Base-by-base conservation (phyloP, 129 eudicot species). In the Flaveria sonorensis region DNA sequence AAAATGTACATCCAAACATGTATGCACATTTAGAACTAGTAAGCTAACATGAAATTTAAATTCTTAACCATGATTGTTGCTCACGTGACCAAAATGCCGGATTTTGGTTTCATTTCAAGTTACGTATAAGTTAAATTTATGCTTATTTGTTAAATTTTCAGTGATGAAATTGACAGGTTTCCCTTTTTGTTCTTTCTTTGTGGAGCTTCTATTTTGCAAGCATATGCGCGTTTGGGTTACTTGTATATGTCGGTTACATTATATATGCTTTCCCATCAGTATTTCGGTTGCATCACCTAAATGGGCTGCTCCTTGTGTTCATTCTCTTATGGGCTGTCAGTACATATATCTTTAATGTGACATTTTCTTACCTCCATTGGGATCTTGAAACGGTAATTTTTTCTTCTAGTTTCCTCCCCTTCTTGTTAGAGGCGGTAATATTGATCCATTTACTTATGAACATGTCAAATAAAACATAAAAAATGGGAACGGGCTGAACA, bases 201-300 rank as follows among this genome's bases (percentile, higher is more conserved):
- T 90, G 96, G 96, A 90, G 96, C 87, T 83, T 86, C 86, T 86
- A 86, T 51, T 90, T 88, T 59, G 92, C 96, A 46, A 90, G 96
- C 42, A 74, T 90, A 82, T 88, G 92, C 75, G 89, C 96, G 28
- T 90, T 86, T 67, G 92, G 90, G 65, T 78, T 90, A 82, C 87
- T 90, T 66, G 96, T 86, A 66, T 90, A 90, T 59, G 89, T 90
- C 65, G 90, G 92, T 36, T 90, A 90, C 82, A 72, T 84, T 24
- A 75, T 90, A 73, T 90, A 73, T 40, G 86, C 88, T 61, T 90
- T 82, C 72, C 96, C 96, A 10, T 86, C 96, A 56, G 59, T 90
- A 73, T 84, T 86, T 67, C 85, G 78, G 63, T 57, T 88, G 85
- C 96, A 90, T 63, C 85, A 86, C 63, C 83, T 90, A 53, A 90